Evolutionary conservation across 768 basidiomycete genomes (phyloP).

Genomic region (Naematelia aurantialba): DNA sequence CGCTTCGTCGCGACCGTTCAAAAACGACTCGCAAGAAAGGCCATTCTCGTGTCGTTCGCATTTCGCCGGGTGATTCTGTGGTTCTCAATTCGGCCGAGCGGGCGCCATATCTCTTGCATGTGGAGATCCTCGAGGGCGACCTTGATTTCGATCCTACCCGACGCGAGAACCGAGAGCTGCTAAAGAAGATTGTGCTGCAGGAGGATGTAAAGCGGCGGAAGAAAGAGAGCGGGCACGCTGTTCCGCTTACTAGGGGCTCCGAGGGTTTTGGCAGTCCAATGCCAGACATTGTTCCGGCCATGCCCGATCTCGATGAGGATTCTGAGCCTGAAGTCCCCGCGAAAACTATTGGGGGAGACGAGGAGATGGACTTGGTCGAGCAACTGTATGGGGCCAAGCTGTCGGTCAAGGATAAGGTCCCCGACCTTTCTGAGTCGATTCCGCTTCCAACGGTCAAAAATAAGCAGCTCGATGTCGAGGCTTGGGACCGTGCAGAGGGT

Average conservation of each 20-base stretch:
- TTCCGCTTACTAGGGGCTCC: conserved; percentile 2
- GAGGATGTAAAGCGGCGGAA: conserved; percentile 49
- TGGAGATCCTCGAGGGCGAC: conserved; percentile 85
- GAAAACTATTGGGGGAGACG: conserved; percentile 52
- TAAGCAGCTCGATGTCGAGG: conserved; percentile 76
- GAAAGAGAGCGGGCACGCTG: conserved; percentile 18
- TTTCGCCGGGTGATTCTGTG: conserved; percentile 95
- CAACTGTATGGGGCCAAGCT: conserved; percentile 82
- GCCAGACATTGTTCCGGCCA: conserved; percentile 20
- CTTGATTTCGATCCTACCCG: conserved; percentile 86
- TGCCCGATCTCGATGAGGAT: background rate
- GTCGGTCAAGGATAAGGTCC: conserved; percentile 63
- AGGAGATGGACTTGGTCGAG: conserved; percentile 95
- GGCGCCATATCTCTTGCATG: conserved; percentile 84
- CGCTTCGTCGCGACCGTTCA: conserved; percentile 53
- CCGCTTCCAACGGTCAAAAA: conserved; percentile 79
- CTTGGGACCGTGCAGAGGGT: conserved; percentile 57
- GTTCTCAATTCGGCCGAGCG: conserved; percentile 96
- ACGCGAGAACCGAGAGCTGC: conserved; percentile 75
- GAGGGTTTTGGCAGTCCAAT: conserved; percentile 36
- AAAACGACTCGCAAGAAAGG: conserved; percentile 57
- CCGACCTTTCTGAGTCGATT: conserved; percentile 80
- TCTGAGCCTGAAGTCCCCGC: conserved; percentile 4
- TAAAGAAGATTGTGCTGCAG: conserved; percentile 56
- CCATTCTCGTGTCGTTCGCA: conserved; percentile 92